Evolutionary conservation across 2,329 filamentous ascomycete species (phyloP).

Genomic region (Amauroascus verrucosus): DNA sequence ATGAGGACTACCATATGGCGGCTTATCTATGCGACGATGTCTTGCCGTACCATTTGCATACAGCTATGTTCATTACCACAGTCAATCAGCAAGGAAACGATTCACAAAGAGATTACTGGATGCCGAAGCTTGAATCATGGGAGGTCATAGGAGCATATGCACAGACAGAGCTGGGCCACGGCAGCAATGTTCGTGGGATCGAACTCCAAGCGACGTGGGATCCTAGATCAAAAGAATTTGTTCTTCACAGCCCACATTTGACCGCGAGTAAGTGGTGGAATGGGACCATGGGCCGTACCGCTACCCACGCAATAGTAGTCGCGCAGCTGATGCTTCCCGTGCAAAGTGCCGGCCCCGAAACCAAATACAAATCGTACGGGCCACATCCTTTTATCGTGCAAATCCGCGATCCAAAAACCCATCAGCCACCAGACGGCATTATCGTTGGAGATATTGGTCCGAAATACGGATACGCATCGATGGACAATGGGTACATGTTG

Average conservation of each 20-base stretch:
- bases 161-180: slow-evolving; percentile 40
- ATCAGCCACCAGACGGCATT: slow-evolving; percentile 13
- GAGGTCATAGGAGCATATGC: slow-evolving; percentile 40
- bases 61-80: slow-evolving; percentile 40
- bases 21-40: slow-evolving; percentile 46
- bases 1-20: slow-evolving; percentile 43
- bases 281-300: slow-evolving; percentile 39
- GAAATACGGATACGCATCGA: slow-evolving; percentile 14
- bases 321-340: slow-evolving; percentile 36
- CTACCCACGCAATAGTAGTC: slow-evolving; percentile 42
- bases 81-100: slow-evolving; percentile 38
- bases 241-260: slow-evolving; percentile 38
- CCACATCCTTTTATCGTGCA: slow-evolving; percentile 41
- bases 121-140: slow-evolving; percentile 37
- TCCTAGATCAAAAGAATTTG: slow-evolving; percentile 34
- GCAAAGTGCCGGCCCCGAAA: slow-evolving; percentile 18
- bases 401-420: slow-evolving; percentile 26
- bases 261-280: slow-evolving; percentile 44
- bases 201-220: slow-evolving; percentile 38
- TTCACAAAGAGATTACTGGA: slow-evolving; percentile 36
- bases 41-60: slow-evolving; percentile 44
- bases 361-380: slow-evolving; percentile 28
- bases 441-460: slow-evolving; percentile 15
- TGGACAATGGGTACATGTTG: slow-evolving; percentile 17
- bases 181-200: slow-evolving; percentile 39